These are phyloP conservation scores for Morella rubra DNA, from an alignment of 306 rosid species.

Conservation along the genomic window DNA sequence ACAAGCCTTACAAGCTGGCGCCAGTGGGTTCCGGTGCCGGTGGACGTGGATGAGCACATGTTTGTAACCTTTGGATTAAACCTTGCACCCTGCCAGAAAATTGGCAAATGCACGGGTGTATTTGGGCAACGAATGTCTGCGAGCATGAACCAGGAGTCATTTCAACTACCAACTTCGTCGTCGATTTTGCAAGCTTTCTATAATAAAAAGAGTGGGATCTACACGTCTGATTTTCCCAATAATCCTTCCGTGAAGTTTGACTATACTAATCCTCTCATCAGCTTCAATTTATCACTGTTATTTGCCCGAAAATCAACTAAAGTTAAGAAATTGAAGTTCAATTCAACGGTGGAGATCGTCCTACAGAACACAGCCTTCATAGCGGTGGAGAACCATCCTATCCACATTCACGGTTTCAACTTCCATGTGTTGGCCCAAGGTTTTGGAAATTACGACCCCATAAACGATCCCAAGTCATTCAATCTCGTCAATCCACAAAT, in stretches of 20 bases:
- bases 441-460: slow-evolving; percentile 49
- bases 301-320: slow-evolving; percentile 54
- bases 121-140: slow-evolving; percentile 32
- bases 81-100: slow-evolving; percentile 26
- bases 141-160: slow-evolving; percentile 74
- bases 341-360: slow-evolving; percentile 56
- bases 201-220: slow-evolving; percentile 28
- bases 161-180: slow-evolving; percentile 33
- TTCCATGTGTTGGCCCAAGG: slow-evolving; percentile 70
- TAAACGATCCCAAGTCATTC: slow-evolving; percentile 29
- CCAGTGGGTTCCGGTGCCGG: slow-evolving; percentile 55
- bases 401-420: slow-evolving; percentile 64
- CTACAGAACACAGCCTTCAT: slow-evolving; percentile 48
- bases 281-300: neutral
- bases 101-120: slow-evolving; percentile 34
- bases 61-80: slow-evolving; percentile 44
- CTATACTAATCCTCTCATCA: slow-evolving; percentile 27
- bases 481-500: slow-evolving; percentile 57
- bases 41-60: slow-evolving; percentile 48
- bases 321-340: slow-evolving; percentile 53
- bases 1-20: slow-evolving; percentile 40
- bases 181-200: slow-evolving; percentile 55
- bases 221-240: slow-evolving; percentile 51
- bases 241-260: slow-evolving; percentile 38
- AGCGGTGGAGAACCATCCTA: slow-evolving; percentile 46